Evolutionary conservation across 495 filamentous ascomycete genomes (phyloP).

Genomic region (Achaetomiella virescens): DNA sequence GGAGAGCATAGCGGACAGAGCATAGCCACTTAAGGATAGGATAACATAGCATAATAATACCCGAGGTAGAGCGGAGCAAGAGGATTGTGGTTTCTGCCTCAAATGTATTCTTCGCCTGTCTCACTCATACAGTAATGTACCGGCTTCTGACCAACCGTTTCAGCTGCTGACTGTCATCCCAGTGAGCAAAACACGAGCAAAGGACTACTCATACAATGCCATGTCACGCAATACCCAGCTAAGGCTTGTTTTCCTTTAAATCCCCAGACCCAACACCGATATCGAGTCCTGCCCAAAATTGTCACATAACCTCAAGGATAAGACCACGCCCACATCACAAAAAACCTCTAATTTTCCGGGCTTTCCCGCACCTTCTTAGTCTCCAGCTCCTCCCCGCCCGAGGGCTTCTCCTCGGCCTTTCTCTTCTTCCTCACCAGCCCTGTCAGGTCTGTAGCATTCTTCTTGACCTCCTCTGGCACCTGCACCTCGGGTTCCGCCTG

Average conservation of each 20-base stretch:
- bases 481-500: constrained; percentile 52
- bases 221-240: not conserved
- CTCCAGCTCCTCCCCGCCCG: constrained; percentile 42
- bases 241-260: not conserved
- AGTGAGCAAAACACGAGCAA: too few species aligned
- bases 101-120: too few species aligned
- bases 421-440: constrained; percentile 78
- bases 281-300: not conserved
- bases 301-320: not conserved
- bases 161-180: too few species aligned
- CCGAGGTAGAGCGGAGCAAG: too few species aligned
- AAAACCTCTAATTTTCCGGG: not conserved
- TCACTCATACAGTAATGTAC: too few species aligned
- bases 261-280: too few species aligned
- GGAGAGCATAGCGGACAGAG: too few species aligned
- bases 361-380: constrained; percentile 31
- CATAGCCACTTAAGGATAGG: too few species aligned
- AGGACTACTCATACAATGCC: not conserved
- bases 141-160: too few species aligned
- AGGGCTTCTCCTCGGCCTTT: constrained; percentile 34
- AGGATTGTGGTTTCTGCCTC: too few species aligned
- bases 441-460: constrained; percentile 77
- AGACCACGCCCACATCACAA: not conserved
- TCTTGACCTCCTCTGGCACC: constrained; percentile 67
- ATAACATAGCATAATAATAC: too few species aligned